Evolutionary conservation across 192 early-diverging fungal species (phyloP), one percentile per base, ranked within the genome.

Genomic region (Chytriomyces sp.): DNA sequence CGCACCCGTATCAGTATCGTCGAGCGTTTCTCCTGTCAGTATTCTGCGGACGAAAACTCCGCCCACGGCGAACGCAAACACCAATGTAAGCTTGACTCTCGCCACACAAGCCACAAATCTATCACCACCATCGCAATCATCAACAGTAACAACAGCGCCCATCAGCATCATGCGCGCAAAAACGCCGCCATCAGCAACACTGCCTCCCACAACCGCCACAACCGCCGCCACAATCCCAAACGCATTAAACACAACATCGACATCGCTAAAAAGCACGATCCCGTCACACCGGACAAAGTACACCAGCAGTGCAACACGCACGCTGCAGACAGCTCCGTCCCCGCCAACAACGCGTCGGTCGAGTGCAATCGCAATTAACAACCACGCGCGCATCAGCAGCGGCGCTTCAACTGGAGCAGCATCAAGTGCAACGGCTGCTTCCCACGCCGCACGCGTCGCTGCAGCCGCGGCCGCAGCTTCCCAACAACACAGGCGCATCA

Each of bases 101-200:
- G 62, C 28, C 62, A 11, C 10, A 18, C 18, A 64, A 57, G 16
- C 53, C 53, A 3, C 53, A 13, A 20, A 57, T 20, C 28, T 24
- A 68, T 18, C 28, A 13, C 67, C 46, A 20, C 2, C 46, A 47
- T 11, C 28, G 24, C 67, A 68, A 26, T 26, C 47, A 5, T 26
- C 28, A 43, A 43, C 11, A 13, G 26, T 1, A 11, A 26, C 13
- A 26, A 11, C n/a, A 69, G n/a, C 68, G 2, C 73, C 73, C 43
- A 48, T 75, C 28, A 65, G 62, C 46, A 75, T 75, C 43, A 64
- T 75, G 61, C 73, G 73, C 9, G 62, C n/a, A 9, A 75, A 75
- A 48, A 75, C 73, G 5, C 73, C 73, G 10, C 68, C 68, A 8
- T 13, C 68, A n/a, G 53, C 62, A 64, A 28, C 62, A 18, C 1